Conservation (phyloP, 2,329 filamentous ascomycete genomes). For the Neurospora sp. region DNA sequence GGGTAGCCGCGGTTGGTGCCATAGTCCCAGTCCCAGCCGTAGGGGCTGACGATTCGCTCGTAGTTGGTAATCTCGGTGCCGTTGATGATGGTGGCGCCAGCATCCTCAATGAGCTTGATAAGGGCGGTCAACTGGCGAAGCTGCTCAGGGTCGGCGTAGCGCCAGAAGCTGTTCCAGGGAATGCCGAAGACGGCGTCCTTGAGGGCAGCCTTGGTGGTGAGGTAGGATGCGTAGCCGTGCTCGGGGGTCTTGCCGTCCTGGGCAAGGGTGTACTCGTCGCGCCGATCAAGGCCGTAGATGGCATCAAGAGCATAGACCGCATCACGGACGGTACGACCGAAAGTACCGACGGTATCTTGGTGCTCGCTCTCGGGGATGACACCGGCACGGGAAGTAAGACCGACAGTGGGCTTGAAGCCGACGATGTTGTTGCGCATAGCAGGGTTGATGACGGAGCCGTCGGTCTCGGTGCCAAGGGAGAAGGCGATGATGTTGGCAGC, state of each 20-base stretch:
- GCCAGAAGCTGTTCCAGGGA: constrained; percentile 65
- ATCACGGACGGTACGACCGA: constrained; percentile 48
- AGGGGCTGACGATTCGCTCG: constrained; percentile 49
- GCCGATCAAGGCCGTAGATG: constrained; percentile 45
- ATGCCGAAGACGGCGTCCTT: constrained; percentile 57
- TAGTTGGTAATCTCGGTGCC: constrained; percentile 57
- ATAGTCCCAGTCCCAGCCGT: constrained; percentile 68
- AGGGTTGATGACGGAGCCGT: constrained; percentile 58
- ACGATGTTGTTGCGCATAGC: constrained; percentile 60
- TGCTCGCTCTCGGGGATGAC: constrained; percentile 49
- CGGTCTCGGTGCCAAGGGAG: constrained; percentile 63
- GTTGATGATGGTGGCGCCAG: constrained; percentile 60
- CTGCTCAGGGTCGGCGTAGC: constrained; percentile 46
- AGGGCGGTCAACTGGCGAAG: constrained; percentile 39
- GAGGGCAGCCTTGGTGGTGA: constrained; percentile 44
- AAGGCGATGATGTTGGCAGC: constrained; percentile 44
- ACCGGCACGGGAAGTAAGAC: constrained; percentile 53
- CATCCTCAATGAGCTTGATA: constrained; percentile 42
- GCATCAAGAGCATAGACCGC: constrained; percentile 27
- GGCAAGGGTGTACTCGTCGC: constrained; percentile 56
- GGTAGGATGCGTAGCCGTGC: constrained; percentile 46
- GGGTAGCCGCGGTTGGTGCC: constrained; percentile 49
- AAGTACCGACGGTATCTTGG: constrained; percentile 49
- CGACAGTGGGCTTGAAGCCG: constrained; percentile 68
- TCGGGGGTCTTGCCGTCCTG: constrained; percentile 44